These are phyloP conservation scores for Saccharomyces mikatae DNA, from an alignment of 805 yeast genomes.

Conservation along the genomic window DNA sequence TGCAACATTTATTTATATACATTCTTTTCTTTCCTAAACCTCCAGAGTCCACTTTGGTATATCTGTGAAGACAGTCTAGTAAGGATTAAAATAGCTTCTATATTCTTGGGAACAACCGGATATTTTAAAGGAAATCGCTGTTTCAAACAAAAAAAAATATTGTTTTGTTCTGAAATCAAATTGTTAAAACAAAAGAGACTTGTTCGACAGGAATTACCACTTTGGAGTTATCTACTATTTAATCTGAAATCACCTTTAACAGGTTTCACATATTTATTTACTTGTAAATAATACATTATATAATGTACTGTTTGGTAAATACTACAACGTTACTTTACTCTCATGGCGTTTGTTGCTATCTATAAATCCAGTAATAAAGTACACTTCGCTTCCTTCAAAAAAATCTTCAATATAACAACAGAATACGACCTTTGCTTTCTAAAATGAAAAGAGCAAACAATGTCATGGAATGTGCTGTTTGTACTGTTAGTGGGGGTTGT, in stretches of 20 bases:
- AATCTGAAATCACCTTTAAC: background rate
- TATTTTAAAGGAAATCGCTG: too few species aligned
- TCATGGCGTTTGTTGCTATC: background rate
- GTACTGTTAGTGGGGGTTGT: slow-evolving; percentile 6
- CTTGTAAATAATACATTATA: background rate
- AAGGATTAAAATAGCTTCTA: background rate
- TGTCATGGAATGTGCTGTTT: slow-evolving; percentile 1
- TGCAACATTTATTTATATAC: background rate
- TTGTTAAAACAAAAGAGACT: background rate
- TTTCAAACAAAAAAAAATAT: too few species aligned
- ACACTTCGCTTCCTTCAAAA: background rate
- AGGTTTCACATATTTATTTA: too few species aligned
- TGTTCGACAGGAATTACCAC: too few species aligned
- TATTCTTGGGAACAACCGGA: too few species aligned
- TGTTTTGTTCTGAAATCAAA: too few species aligned
- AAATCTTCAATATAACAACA: background rate
- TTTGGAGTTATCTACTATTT: background rate
- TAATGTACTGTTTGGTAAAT: background rate
- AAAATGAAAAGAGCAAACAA: background rate
- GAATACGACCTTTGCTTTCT: background rate
- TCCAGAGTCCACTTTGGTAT: background rate
- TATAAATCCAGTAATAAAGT: background rate
- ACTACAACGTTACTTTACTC: background rate
- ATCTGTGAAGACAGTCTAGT: background rate
- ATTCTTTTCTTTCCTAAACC: background rate